These are phyloP conservation scores for Sugiyamaella boreocaroliniensis DNA, from an alignment of 805 yeast species.

Conservation along the genomic window DNA sequence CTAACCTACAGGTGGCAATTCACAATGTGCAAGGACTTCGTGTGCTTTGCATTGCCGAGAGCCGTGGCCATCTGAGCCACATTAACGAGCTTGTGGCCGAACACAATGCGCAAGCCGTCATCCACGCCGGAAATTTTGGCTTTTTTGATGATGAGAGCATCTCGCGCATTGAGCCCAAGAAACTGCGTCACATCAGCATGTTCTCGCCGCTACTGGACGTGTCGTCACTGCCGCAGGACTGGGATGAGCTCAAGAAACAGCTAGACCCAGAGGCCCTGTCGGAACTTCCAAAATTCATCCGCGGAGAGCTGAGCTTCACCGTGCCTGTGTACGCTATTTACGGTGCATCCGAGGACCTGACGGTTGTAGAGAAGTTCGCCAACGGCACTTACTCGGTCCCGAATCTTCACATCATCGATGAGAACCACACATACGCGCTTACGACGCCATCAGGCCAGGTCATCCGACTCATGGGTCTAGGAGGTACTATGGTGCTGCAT, in stretches of 20 bases:
- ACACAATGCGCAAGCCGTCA: constrained; percentile 44
- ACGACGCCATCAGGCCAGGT: constrained; percentile 38
- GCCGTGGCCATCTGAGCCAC: constrained; percentile 45
- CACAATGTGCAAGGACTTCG: constrained; percentile 24
- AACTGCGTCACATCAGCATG: constrained; percentile 55
- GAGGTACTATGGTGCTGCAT: constrained; percentile 63
- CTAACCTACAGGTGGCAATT: not conserved
- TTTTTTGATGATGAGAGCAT: constrained; percentile 58
- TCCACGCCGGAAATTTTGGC: constrained; percentile 78
- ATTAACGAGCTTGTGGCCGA: constrained; percentile 44
- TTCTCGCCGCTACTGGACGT: constrained; percentile 54
- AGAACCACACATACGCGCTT: constrained; percentile 41
- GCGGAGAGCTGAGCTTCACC: constrained; percentile 37
- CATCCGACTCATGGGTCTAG: constrained; percentile 59
- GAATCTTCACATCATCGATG: constrained; percentile 59
- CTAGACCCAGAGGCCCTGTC: constrained; percentile 41
- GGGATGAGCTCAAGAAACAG: constrained; percentile 43
- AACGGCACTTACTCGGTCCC: constrained; percentile 46
- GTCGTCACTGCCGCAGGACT: constrained; percentile 43
- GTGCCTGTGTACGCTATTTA: constrained; percentile 73
- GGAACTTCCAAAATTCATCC: constrained; percentile 45
- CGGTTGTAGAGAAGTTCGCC: constrained; percentile 57
- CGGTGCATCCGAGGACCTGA: constrained; percentile 70
- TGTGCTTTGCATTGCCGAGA: constrained; percentile 48
- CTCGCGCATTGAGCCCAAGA: constrained; percentile 45